Percentiles rank a stretch among this genome's conserved stretches.
Conservation (phyloP, 805 yeast genomes). For the Suhomyces prunicola region DNA sequence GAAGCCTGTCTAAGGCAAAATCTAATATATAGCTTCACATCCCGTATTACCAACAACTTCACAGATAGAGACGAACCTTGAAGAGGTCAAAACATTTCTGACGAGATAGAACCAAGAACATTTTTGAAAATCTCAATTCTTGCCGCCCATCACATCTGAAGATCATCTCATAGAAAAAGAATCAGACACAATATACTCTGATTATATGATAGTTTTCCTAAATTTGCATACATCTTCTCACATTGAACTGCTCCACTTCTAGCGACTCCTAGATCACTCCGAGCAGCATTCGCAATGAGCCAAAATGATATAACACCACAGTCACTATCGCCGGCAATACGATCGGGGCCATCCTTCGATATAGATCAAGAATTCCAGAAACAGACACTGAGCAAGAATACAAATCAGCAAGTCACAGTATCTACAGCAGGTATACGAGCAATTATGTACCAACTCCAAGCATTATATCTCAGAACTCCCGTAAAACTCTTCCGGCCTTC, state of each 20-base stretch:
- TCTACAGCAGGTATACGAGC: conserved; percentile 87
- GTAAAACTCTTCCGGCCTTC: conserved; percentile 89
- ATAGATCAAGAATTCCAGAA: neutral
- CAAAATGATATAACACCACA: neutral
- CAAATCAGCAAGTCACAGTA: conserved; percentile 61
- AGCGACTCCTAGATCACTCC: neutral
- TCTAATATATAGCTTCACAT: neutral
- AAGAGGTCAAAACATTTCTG: neutral
- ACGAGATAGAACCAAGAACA: neutral
- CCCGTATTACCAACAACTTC: neutral
- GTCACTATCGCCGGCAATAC: neutral
- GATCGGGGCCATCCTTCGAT: neutral
- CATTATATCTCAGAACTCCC: conserved; percentile 75
- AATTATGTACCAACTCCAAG: conserved; percentile 69
- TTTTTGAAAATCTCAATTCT: neutral
- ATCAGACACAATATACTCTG: neutral
- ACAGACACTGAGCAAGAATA: conserved; percentile 3
- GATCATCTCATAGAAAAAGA: neutral
- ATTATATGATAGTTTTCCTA: neutral
- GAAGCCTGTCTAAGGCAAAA: neutral
- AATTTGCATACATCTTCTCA: neutral
- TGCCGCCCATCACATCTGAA: neutral
- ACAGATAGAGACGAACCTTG: neutral
- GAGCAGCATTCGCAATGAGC: neutral
- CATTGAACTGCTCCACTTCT: neutral